Evolutionary conservation across 495 filamentous ascomycete genomes (phyloP).

Genomic region (Collariella sp.): DNA sequence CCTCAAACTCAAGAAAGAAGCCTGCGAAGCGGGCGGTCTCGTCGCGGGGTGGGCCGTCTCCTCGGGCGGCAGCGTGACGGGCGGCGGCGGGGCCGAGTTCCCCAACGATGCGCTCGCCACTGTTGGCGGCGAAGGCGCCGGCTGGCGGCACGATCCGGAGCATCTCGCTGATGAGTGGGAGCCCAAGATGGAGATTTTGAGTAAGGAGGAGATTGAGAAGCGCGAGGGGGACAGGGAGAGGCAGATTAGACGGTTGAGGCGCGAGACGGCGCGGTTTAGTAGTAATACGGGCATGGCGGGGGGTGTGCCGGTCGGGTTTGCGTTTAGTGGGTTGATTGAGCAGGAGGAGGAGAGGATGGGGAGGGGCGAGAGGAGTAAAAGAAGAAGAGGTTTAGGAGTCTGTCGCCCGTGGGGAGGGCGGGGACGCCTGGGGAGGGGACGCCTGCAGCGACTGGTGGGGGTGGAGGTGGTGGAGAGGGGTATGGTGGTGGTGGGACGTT

Average conservation of each 20-base stretch:
- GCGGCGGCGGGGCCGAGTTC: conserved; percentile 52
- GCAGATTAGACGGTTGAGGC: conserved; percentile 73
- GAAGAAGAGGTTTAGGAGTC: conserved; percentile 82
- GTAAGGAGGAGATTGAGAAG: conserved; percentile 96
- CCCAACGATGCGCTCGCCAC: conserved; percentile 78
- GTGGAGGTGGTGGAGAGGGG: conserved; percentile 47
- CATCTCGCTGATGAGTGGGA: conserved; percentile 88
- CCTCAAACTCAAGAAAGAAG: conserved; percentile 87
- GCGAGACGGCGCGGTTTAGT: conserved; percentile 89
- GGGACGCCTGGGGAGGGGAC: conserved; percentile 67
- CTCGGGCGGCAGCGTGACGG: conserved; percentile 35
- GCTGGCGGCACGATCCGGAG: conserved; percentile 92
- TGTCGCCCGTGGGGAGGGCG: conserved; percentile 62
- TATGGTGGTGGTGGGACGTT: conserved; percentile 60
- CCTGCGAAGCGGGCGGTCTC: conserved; percentile 78
- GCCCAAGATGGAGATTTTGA: conserved; percentile 79
- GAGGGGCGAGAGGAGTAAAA: conserved; percentile 83
- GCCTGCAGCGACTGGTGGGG: conserved; percentile 59
- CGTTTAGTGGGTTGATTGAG: conserved; percentile 52
- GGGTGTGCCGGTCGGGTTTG: conserved; percentile 51
- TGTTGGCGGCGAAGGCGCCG: conserved; percentile 54
- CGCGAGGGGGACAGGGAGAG: conserved; percentile 90
- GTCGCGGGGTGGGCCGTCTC: conserved; percentile 53
- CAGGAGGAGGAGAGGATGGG: conserved; percentile 60
- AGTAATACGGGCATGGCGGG: conserved; percentile 68